Conservation (phyloP, 164 flowering plant species). For the Akebia trifoliata region DNA sequence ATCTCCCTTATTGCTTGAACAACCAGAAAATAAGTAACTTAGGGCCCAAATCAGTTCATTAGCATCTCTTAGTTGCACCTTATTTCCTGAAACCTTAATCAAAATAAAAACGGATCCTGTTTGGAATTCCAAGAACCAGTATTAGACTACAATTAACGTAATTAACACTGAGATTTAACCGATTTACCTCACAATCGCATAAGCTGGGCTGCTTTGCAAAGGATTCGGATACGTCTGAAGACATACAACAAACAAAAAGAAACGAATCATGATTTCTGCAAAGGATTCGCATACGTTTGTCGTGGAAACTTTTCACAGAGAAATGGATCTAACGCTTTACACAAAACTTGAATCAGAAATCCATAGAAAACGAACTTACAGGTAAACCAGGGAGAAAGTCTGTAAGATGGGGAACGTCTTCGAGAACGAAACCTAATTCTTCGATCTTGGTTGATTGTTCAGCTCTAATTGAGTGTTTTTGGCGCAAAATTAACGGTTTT, state of each 20-base stretch:
- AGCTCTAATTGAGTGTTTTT: background rate
- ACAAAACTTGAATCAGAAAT: no score
- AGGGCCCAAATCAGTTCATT: no score
- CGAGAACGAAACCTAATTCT: constrained; percentile 44
- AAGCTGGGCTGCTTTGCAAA: constrained; percentile 63
- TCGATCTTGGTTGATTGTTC: constrained; percentile 17
- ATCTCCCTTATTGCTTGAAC: no score
- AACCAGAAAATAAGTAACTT: no score
- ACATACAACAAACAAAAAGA: background rate
- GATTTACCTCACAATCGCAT: constrained; percentile 69
- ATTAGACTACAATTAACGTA: background rate
- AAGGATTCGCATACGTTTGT: no score
- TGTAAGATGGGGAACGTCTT: constrained; percentile 61
- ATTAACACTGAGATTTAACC: background rate
- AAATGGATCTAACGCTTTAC: no score
- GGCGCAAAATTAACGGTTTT: background rate
- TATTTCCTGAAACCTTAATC: no score
- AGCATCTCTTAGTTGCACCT: no score
- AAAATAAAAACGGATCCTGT: no score
- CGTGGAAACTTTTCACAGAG: no score
- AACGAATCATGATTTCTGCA: no score
- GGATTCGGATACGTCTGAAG: constrained; percentile 66
- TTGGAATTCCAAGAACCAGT: background rate
- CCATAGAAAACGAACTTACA: constrained; percentile 19
- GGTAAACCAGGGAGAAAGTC: constrained; percentile 56